Base-by-base conservation (phyloP, 2,329 filamentous ascomycete species). In the Coniosporium tulheliwenetii region DNA sequence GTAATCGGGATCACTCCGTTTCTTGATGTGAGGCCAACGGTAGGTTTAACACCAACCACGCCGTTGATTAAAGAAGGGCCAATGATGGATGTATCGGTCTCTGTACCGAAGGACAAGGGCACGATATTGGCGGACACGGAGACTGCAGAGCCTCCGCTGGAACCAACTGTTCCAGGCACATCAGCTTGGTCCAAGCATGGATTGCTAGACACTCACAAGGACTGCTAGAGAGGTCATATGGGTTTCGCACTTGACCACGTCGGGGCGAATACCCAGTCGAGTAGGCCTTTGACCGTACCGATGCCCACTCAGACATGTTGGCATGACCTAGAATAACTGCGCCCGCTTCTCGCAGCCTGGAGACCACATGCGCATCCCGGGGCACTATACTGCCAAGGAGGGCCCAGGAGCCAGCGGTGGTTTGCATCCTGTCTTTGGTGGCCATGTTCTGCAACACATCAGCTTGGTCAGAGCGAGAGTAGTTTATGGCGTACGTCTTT, bases 321-420 rank as follows among this genome's bases (percentile, higher is more conserved):
- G 52, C 47, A 36, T 57, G 56, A 12, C 53, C 55, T 1, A 58
- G 44, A 30, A 58, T 48, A 30, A 58, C 50, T 13, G 55, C 54
- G 16, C 54, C 55, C 9, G 55, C 54, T 15, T 55, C 46, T 41
- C 52, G 52, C 34, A 59, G 46, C 2, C 51, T 50, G 33, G 42
- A 42, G 8, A 56, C 52, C 8, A 46, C 44, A 8, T 51, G 48
- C 12, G 55, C 55, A 44, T 58, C 54, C 16, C 41, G 37, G 5
- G 43, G 41, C 2, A 47, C 43, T 9, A 38, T 38, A 2, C 36
- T 39, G 2, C 46, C 46, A 4, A 48, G 42, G 8, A 48, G 12
- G 10, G 43, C 45, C 40, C 41, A 47, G 5, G 46, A 48, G 16
- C 46, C 46, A 4, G 45, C 46, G 5, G 46, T 47, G 2, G 44